phyloP scores from a whole-genome alignment of 1,284 basidiomycete genomes.

The Fomitopsis betulina region DNA sequence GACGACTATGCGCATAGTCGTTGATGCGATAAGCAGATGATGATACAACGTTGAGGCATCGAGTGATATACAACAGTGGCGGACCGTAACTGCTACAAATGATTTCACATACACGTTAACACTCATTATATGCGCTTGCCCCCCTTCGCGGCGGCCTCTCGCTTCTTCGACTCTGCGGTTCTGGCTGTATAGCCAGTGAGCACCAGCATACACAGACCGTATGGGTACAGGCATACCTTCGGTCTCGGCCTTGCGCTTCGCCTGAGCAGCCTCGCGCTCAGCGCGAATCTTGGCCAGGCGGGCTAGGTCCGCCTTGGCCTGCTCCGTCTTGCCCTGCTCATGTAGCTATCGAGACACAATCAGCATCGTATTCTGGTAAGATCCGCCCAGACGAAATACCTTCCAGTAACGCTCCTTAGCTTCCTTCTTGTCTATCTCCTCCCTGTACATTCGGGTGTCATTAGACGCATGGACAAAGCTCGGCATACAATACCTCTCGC shows the following conservation, averaged over 20 bases:
- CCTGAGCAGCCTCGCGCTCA: constrained; percentile 81
- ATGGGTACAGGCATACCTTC: constrained; percentile 56
- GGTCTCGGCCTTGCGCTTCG: constrained; percentile 80
- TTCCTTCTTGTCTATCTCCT: constrained; percentile 86
- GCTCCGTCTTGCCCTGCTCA: constrained; percentile 76
- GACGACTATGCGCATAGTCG: too few species aligned
- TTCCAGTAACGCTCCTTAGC: constrained; percentile 85
- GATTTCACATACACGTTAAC: not conserved
- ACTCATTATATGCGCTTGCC: constrained; percentile 14
- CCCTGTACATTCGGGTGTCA: constrained; percentile 41
- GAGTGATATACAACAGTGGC: not conserved
- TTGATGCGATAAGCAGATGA: not conserved
- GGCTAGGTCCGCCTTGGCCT: constrained; percentile 84
- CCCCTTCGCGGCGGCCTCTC: constrained; percentile 19
- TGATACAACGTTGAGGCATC: not conserved
- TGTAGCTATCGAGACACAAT: constrained; percentile 46
- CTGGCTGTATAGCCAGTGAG: constrained; percentile 31
- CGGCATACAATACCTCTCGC: constrained; percentile 17
- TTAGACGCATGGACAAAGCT: not conserved
- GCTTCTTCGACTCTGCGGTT: constrained; percentile 38
- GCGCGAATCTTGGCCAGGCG: constrained; percentile 83
- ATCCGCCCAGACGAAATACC: constrained; percentile 32
- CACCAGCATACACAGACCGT: not conserved
- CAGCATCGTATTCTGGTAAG: not conserved
- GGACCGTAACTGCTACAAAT: not conserved